Conservation (phyloP, 495 filamentous ascomycete species). For the Pseudoneurospora amorphoporcata region DNA sequence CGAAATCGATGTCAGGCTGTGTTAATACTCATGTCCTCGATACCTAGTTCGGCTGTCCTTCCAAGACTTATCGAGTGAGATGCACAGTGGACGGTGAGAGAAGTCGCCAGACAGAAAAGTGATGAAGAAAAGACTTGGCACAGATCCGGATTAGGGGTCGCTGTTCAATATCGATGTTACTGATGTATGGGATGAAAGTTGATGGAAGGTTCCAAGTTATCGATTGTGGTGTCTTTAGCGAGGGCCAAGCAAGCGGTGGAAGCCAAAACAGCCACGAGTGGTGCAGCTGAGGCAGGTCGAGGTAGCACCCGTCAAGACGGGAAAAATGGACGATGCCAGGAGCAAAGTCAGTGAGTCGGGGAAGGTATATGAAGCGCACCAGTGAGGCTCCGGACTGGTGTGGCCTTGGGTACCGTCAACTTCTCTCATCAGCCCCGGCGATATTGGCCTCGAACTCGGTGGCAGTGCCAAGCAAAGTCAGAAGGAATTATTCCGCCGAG, state of each 20-base stretch:
- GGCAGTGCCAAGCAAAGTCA: background rate
- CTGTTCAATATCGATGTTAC: background rate
- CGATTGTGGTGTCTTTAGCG: background rate
- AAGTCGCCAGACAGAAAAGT: background rate
- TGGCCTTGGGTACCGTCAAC: background rate
- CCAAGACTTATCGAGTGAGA: background rate
- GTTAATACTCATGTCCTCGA: background rate
- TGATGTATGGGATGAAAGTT: background rate
- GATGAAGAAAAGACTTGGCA: background rate
- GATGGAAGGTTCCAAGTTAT: background rate
- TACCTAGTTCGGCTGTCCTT: background rate
- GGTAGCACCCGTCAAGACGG: background rate
- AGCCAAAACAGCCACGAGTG: background rate
- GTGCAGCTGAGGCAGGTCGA: background rate
- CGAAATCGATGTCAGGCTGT: background rate
- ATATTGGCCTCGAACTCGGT: background rate
- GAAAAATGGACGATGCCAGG: background rate
- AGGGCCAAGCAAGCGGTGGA: background rate
- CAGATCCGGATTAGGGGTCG: background rate
- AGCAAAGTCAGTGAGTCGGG: background rate
- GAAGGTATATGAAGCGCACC: background rate
- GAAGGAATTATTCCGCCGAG: background rate
- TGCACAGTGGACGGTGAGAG: background rate
- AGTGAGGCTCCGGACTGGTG: background rate
- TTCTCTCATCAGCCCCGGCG: background rate